Base-by-base conservation (phyloP, 2,329 filamentous ascomycete species). In the Fusarium cicatricum region DNA sequence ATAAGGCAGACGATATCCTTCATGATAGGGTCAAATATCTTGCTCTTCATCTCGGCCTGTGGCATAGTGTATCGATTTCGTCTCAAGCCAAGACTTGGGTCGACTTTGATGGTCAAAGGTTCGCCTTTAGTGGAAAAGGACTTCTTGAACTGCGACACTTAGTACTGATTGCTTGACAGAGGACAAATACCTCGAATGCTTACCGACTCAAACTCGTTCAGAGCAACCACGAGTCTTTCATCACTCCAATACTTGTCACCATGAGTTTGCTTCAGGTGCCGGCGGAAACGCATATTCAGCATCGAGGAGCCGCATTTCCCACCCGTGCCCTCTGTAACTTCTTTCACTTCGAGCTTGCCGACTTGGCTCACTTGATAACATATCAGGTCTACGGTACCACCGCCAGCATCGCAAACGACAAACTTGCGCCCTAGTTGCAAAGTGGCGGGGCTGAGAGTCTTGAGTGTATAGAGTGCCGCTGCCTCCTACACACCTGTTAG, bases 41-140 rank as follows among this genome's bases (percentile, higher is more conserved):
- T 78, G 82, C 72, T 89, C 83, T 66, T 91, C 89, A 74, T 93
- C 83, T 36, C 70, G 86, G 89, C 46, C 72, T 84, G 69, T n/a
- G 74, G 48, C 61, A 76, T 69, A 2, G 70, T 73, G 49, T 60
- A 68, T 26, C 60, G 64, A 23, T 74, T 71, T 34, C 72, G 68
- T 28, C 59, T 66, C 15, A 75, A 43, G 3, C 73, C 72, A 28
- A 76, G 69, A 23, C 65, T 71, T 17, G 72, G 54, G 31, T 75
- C 68, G 36, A 75, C 63, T 41, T 68, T 66, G 71, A 81, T 57
- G 54, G 72, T 60, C 56, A 74, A 43, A 71, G 73, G 52, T 68
- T 79, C 50, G 45, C 71, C 71, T 17, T 70, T 72, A 39, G 57
- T 77, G 56, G 39, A 71, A 66, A 68, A 81, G 54, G 54, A 66